Base-by-base conservation (phyloP, 1,284 basidiomycete genomes). In the Heterobasidion annosum region DNA sequence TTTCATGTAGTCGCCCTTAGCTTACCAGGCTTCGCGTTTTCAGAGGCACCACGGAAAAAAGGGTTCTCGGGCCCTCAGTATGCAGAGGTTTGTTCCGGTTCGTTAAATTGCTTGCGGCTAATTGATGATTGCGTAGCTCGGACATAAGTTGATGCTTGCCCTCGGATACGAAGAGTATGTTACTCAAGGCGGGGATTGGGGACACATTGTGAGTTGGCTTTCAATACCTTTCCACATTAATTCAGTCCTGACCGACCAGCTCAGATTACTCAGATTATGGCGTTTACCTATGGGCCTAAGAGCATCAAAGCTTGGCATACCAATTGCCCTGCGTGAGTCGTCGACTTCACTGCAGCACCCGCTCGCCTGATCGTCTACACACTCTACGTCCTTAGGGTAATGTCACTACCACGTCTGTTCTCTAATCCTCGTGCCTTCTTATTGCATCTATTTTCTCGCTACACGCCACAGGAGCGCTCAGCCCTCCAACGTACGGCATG, bases 161-260 rank as follows among this genome's bases (percentile, higher is more conserved):
- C 61, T 78, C 15, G 75, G 76, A 1, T 78, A 78, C 59, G 58
- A 70, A 8, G 68, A 77, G 63, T 79, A 78, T 56, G 75, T 76
- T 0, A 68, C 70, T 1, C 73, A 76, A 61, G 75, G 75, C n/a
- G 75, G 75, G 8, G 75, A 77, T 60, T 76, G 72, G 73, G 75
- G 75, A 2, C 65, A 62, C 52, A 40, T 61, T 16, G 74, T 74
- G 52, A 52, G 68, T 57, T 3, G 3, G 12, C 13, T 1, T 9
- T 58, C 25, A 46, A 52, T 9, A 42, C 9, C 4, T 10, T 7
- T 25, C 35, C 46, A 5, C 7, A 25, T 16, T 25, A 18, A 18
- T 18, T 18, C 45, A 12, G 44, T 34, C 48, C 45, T 25, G 4
- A 46, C 2, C 48, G 40, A 12, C 37, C 16, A 8, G n/a, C 34